A percentile compares a stretch with the other conserved stretches of the same genome.
These are phyloP conservation scores for Botrytis galanthina DNA, from an alignment of 2,329 filamentous ascomycete species.

Conservation along the genomic window DNA sequence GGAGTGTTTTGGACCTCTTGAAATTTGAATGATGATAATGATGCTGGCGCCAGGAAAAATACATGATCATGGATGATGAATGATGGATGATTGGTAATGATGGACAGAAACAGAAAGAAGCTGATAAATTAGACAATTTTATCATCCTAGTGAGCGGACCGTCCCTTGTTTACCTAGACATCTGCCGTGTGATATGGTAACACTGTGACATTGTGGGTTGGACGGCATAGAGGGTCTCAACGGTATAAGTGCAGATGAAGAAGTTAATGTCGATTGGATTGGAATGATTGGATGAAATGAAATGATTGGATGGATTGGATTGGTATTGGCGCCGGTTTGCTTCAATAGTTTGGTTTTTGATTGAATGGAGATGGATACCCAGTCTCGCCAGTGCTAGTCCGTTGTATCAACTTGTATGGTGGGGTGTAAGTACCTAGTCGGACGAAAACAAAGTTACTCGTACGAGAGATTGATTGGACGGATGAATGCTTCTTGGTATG, in stretches of 20 bases:
- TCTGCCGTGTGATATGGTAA: neutral
- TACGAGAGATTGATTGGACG: neutral
- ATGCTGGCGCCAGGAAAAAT: neutral
- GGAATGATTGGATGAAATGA: neutral
- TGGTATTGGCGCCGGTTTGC: neutral
- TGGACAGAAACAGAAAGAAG: neutral
- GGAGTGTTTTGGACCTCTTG: neutral
- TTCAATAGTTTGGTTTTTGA: neutral
- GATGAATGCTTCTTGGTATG: neutral
- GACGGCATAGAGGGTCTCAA: neutral
- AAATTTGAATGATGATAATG: neutral
- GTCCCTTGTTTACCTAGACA: slow-evolving; percentile 8
- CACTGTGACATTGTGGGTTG: neutral
- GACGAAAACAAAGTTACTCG: neutral
- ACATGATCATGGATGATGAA: neutral
- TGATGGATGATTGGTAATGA: neutral
- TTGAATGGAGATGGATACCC: neutral
- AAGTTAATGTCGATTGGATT: neutral
- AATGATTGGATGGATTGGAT: too few species aligned
- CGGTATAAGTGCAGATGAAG: neutral
- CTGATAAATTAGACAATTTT: neutral
- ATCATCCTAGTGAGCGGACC: slow-evolving; percentile 4
- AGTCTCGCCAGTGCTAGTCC: neutral
- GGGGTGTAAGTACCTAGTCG: neutral
- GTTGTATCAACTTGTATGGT: neutral